Evolutionary conservation across 2,329 filamentous ascomycete species (phyloP), one percentile per base, ranked within the genome.

Genomic region (Penicillium sp.): DNA sequence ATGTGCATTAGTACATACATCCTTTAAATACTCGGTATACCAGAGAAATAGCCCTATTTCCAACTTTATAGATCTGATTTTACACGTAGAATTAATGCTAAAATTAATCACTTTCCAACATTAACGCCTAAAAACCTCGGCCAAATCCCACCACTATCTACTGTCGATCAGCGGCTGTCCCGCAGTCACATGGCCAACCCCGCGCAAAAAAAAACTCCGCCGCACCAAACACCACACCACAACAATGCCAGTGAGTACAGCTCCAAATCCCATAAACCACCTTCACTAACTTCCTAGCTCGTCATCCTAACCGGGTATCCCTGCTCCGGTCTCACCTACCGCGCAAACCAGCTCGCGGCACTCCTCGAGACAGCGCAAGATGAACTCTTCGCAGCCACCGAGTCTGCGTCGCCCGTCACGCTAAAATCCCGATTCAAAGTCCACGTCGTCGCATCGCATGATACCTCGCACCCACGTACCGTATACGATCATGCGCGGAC

Each of bases 221-320:
- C 51, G 24, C 53, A 58, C 45, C 48, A 52, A 50, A 55, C 51
- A 49, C 39, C 42, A 52, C 39, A 57, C 53, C 39, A 53, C 47
- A 59, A 71, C 49, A 52, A 70, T 72, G 72, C 68, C 68, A 47
- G 69, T 71, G 65, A 44, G 65, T 56, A 26, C n/a, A 4, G 13
- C 52, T 50, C 14, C 9, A 43, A 21, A 8, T 7, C 11, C 8
- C 10, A 8, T 21, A 5, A 4, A 45, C 11, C 31, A 1, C 19
- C 7, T 35, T 3, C 26, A 26, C 44, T 53, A 26, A 55, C 10
- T 2, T 0, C 9, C 67, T 5, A 87, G 84, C 81, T 87, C 67
- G 79, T 87, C 58, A 78, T 86, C 56, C 76, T 87, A 58, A 86
- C 84, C 60, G 85, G 85, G 61, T 87, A 84, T 69, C 86, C 86